These are phyloP conservation scores for Diversispora eburnea DNA, from an alignment of 192 early-diverging fungal species.

Conservation along the genomic window DNA sequence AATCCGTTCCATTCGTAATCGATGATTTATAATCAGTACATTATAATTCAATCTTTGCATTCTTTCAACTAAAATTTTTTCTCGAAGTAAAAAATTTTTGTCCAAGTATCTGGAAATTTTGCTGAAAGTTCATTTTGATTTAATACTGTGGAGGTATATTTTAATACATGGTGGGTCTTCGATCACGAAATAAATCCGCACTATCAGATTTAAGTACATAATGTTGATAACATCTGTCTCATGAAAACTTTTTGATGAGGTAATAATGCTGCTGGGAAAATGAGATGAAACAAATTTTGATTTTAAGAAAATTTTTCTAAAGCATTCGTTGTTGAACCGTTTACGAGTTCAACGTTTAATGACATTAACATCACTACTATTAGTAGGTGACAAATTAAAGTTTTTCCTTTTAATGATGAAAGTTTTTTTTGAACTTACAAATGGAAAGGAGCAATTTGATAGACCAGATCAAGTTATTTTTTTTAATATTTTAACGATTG, in stretches of 20 bases:
- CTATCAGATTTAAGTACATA: conserved; percentile 66
- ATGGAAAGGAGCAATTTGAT: conserved; percentile 53
- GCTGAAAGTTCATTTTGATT: conserved; percentile 78
- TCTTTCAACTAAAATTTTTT: conserved; percentile 83
- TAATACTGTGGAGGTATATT: conserved; percentile 83
- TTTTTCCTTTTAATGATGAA: too few relatives aligned
- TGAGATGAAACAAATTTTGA: too few relatives aligned
- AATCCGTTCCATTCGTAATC: conserved; percentile 62
- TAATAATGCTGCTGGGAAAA: too few relatives aligned
- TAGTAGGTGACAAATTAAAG: too few relatives aligned
- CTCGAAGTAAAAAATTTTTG: conserved; percentile 64
- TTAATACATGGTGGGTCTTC: conserved; percentile 83
- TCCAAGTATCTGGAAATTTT: conserved; percentile 78
- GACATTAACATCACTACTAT: too few relatives aligned
- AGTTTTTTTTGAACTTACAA: conserved; percentile 69
- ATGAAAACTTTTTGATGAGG: too few relatives aligned
- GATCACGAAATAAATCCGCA: conserved; percentile 73
- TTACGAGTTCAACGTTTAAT: too few relatives aligned
- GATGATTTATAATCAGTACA: conserved; percentile 83
- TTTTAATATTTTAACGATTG: conserved; percentile 67
- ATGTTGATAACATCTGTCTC: too few relatives aligned
- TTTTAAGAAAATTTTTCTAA: too few relatives aligned
- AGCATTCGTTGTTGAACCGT: too few relatives aligned
- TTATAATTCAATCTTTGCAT: conserved; percentile 79
- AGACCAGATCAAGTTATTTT: conserved; percentile 70